Evolutionary conservation across 257 asterid species (phyloP).

Genomic region (Ilex asprella): DNA sequence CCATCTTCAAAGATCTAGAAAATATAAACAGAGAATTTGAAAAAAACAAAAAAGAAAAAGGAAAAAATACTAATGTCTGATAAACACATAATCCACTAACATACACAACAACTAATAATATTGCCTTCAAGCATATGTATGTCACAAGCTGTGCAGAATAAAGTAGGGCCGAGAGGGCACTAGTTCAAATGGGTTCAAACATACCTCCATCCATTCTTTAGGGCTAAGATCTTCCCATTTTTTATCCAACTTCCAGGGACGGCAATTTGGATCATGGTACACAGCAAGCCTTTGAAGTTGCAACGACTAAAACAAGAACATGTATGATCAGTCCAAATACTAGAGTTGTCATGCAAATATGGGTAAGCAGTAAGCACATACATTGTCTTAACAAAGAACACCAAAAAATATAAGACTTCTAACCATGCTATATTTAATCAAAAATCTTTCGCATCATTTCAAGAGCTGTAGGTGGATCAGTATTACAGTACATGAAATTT

Average conservation of each 20-base stretch:
- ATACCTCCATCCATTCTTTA: slow-evolving; percentile 92
- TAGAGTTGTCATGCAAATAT: slow-evolving; percentile 2
- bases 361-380: not conserved
- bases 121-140: too few species aligned
- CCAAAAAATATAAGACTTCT: not conserved
- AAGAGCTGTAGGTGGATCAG: too few species aligned
- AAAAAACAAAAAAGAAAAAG: not conserved
- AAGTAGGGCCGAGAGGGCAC: slow-evolving; percentile 1
- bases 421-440: not conserved
- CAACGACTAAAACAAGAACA: slow-evolving; percentile 56
- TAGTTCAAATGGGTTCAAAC: not conserved
- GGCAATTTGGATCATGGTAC: slow-evolving; percentile 87
- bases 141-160: not conserved
- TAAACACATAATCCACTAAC: not conserved
- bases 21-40: slow-evolving; percentile 1
- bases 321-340: slow-evolving; percentile 13
- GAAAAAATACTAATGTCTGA: slow-evolving; percentile 10
- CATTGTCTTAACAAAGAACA: not conserved
- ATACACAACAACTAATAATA: too few species aligned
- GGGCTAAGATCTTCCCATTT: slow-evolving; percentile 97
- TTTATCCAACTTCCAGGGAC: slow-evolving; percentile 85
- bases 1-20: slow-evolving; percentile 94
- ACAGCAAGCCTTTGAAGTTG: slow-evolving; percentile 97
- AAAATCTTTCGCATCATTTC: too few species aligned
- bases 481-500: not conserved